Evolutionary conservation across 805 yeast genomes (phyloP), one percentile per base, ranked within the genome.

Genomic region (Cyberlindnera americana): DNA sequence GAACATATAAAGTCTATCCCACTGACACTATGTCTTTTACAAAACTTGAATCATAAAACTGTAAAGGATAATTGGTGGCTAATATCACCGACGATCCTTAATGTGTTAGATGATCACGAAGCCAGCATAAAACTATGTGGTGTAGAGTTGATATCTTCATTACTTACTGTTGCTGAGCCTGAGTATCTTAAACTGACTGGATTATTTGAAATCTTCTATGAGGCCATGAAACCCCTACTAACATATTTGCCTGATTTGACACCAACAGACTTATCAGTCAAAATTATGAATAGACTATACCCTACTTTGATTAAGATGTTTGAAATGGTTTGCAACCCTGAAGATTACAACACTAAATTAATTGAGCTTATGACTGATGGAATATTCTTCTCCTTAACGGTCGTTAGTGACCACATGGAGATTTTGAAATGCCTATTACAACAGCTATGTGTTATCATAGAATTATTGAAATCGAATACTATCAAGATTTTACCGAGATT

Each of bases 91-190:
- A 48, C 59, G 0, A 44, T 56, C 4, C 26, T 56, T 18, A 56
- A 56, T 32, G 36, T 54, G 1, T 18, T 56, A 9, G 61, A 56
- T 42, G 60, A 56, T 24, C 57, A 56, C 38, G 61, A 56, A 24
- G 57, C 53, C 4, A 35, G 43, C 6, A 50, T 56, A 4, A 55
- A 55, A 32, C 24, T 52, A 1, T 31, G 41, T 31, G 61, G 61
- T 19, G 54, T 54, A 9, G 29, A 27, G 23, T 25, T 56, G 1
- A 22, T 56, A 6, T 33, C 44, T 3, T 18, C 27, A 1, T 13
- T 56, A 12, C 41, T 56, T 23, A 46, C 44, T 2, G 33, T 23
- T 6, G 41, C 49, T n/a, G 49, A 50, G 9, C 37, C 44, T 2
- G 37, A 35, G 3, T 53, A 32, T 29, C 37, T 56, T 6, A 30